Conservation (phyloP, 106 monocot genomes). For the Dendrobium huoshanense region DNA sequence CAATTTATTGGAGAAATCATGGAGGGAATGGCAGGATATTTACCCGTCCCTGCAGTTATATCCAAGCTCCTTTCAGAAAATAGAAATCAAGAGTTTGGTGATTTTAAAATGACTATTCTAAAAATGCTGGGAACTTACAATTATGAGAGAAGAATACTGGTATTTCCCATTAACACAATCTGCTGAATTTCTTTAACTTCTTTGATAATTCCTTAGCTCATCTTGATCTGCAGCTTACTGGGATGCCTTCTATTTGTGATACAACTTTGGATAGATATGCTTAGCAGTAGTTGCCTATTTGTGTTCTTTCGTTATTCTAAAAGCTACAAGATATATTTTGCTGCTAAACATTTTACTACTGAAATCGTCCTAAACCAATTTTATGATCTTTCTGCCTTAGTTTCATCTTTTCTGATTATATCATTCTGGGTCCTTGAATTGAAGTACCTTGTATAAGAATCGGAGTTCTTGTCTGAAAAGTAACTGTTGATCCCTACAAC, state of each 20-base stretch:
- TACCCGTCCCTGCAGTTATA: constrained; percentile 79
- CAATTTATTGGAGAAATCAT: constrained; percentile 81
- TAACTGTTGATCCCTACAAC: neutral
- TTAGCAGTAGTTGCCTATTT: neutral
- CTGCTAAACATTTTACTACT: neutral
- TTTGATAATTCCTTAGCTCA: neutral
- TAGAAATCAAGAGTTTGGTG: constrained; percentile 91
- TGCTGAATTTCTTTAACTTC: neutral
- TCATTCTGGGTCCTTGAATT: neutral
- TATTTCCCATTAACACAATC: constrained; percentile 19
- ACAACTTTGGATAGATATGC: neutral
- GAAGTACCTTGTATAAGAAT: neutral
- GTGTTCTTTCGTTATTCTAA: neutral
- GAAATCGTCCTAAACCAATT: neutral
- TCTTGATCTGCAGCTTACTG: neutral
- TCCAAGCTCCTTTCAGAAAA: constrained; percentile 83
- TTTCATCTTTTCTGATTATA: neutral
- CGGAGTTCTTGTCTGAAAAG: neutral
- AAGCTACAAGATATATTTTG: neutral
- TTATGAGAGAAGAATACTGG: constrained; percentile 93
- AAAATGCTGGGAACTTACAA: constrained; percentile 85
- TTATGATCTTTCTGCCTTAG: neutral
- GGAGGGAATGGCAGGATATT: constrained; percentile 84
- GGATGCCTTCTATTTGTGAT: neutral
- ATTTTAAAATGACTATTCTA: constrained; percentile 80